A percentile compares a stretch with the other conserved stretches of the same genome.
Conservation (phyloP, 805 yeast species). For the Scheffersomyces ergatensis region DNA sequence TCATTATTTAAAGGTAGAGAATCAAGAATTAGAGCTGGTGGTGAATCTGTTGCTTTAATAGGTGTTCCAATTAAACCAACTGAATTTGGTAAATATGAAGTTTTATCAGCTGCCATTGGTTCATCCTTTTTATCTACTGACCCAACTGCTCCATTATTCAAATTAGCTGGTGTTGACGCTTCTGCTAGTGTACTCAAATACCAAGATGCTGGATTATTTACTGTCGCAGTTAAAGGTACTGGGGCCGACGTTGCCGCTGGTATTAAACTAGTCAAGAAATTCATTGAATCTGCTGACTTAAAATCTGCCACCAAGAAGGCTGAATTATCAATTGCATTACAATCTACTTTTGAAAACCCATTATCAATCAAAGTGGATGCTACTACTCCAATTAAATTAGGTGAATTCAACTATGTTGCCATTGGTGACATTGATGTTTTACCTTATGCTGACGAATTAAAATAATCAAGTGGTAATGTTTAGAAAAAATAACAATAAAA, state of each 20-base stretch:
- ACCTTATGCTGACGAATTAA: constrained; percentile 89
- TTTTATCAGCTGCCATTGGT: constrained; percentile 67
- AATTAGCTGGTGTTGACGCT: constrained; percentile 39
- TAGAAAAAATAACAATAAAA: too few relatives aligned
- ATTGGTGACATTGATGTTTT: constrained; percentile 83
- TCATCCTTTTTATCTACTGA: constrained; percentile 57
- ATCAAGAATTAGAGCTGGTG: constrained; percentile 62
- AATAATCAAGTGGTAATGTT: constrained; percentile 22
- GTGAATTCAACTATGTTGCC: constrained; percentile 79
- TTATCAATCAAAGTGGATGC: constrained; percentile 29
- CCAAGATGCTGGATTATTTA: constrained; percentile 79
- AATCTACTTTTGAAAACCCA: constrained; percentile 32
- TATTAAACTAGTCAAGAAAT: constrained; percentile 57
- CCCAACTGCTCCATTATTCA: constrained; percentile 45
- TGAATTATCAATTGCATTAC: constrained; percentile 41
- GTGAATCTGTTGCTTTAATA: constrained; percentile 70
- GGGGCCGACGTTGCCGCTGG: constrained; percentile 58
- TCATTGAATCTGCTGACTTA: constrained; percentile 49
- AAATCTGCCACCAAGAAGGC: constrained; percentile 47
- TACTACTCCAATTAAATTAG: constrained; percentile 40
- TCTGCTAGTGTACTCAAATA: constrained; percentile 58
- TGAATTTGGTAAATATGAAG: constrained; percentile 65
- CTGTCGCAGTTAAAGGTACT: constrained; percentile 61
- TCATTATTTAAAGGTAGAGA: constrained; percentile 62
- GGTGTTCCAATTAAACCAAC: constrained; percentile 73